A percentile compares a stretch with the other conserved stretches of the same genome.
These are phyloP conservation scores for Colletotrichum sp. DNA, from an alignment of 2,329 filamentous ascomycete genomes.

Conservation along the genomic window DNA sequence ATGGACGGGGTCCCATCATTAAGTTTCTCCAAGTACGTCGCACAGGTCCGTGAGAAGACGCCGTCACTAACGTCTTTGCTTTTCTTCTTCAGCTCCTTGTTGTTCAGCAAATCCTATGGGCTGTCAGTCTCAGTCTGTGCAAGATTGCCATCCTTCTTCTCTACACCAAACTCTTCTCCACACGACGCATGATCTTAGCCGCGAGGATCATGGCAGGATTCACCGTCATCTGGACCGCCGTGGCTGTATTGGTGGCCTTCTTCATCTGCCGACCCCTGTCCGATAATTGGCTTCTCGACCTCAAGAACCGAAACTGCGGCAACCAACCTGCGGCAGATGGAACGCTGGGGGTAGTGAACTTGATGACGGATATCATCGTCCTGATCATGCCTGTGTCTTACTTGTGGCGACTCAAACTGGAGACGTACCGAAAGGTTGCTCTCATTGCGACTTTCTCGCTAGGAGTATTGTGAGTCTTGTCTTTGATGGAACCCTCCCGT, in stretches of 20 bases:
- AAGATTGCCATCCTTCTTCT: conserved; percentile 35
- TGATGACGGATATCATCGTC: conserved; percentile 29
- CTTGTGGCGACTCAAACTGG: conserved; percentile 29
- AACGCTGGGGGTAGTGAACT: conserved; percentile 29
- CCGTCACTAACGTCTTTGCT: not conserved
- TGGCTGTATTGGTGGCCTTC: conserved; percentile 32
- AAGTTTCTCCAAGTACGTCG: conserved; percentile 11
- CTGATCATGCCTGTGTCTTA: conserved; percentile 28
- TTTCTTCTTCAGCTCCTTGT: conserved; percentile 17
- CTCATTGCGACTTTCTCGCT: conserved; percentile 34
- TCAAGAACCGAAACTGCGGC: conserved; percentile 25
- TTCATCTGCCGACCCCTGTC: conserved; percentile 41
- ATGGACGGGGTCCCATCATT: conserved; percentile 6
- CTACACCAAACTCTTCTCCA: conserved; percentile 31
- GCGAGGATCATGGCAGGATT: conserved; percentile 28
- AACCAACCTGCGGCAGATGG: conserved; percentile 30
- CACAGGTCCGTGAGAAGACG: not conserved
- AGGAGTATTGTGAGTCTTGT: conserved; percentile 34
- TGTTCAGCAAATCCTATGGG: conserved; percentile 35
- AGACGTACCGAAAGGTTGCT: conserved; percentile 31
- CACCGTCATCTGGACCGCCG: conserved; percentile 28
- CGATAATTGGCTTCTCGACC: conserved; percentile 34
- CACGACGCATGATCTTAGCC: conserved; percentile 26
- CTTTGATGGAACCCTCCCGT: not conserved
- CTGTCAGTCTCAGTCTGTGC: conserved; percentile 29